Evolutionary conservation across 345 rosid genomes (phyloP).

Genomic region (Ceriops decandra): DNA sequence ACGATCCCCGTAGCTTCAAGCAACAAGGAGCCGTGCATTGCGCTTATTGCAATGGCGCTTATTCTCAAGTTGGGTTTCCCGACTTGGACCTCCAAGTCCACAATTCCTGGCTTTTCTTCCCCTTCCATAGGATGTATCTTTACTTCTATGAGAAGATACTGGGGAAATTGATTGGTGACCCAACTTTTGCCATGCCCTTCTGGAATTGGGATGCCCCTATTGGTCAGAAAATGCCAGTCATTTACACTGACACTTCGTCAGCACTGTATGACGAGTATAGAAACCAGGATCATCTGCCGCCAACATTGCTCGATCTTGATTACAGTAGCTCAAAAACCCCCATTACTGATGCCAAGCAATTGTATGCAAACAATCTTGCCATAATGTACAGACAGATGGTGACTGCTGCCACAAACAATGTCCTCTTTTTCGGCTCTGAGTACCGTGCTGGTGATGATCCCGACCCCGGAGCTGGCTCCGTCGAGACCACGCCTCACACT

Average conservation of each 20-base stretch:
- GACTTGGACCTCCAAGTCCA: conserved; percentile 50
- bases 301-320: conserved; percentile 39
- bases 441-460: conserved; percentile 4
- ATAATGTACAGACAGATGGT: conserved; percentile 23
- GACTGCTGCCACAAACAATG: conserved; percentile 9
- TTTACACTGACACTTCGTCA: conserved; percentile 31
- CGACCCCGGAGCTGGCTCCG: neutral
- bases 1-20: conserved; percentile 53
- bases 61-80: conserved; percentile 51
- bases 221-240: conserved; percentile 53
- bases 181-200: conserved; percentile 50
- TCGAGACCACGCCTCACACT: conserved; percentile 17
- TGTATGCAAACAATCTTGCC: too few species aligned
- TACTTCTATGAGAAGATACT: conserved; percentile 52
- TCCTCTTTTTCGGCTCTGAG: conserved; percentile 12
- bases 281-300: conserved; percentile 30
- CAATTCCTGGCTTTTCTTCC: conserved; percentile 58
- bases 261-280: conserved; percentile 34
- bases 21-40: conserved; percentile 60
- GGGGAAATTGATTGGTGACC: conserved; percentile 50
- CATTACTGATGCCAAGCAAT: too few species aligned
- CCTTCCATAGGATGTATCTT: conserved; percentile 52
- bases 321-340: conserved; percentile 2
- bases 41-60: conserved; percentile 62
- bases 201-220: conserved; percentile 66